phyloP scores from a whole-genome alignment of 2,329 filamentous ascomycete genomes.

The Claviceps cyperi region DNA sequence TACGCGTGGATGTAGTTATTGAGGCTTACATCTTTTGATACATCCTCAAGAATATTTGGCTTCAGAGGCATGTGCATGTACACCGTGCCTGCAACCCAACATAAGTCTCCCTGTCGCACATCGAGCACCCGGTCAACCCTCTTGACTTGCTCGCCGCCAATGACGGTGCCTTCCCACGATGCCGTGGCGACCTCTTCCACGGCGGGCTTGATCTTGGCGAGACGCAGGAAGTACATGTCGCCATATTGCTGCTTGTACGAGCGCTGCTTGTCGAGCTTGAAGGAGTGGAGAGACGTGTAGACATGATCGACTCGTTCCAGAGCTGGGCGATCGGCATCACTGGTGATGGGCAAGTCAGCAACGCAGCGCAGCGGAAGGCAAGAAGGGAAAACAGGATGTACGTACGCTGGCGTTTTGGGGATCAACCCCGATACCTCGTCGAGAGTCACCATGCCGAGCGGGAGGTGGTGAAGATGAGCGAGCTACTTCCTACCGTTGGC shows the following conservation, averaged over 20 bases:
- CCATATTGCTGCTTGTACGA: constrained; percentile 92
- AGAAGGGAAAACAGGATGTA: not conserved
- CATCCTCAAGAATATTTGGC: constrained; percentile 88
- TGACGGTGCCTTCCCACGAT: constrained; percentile 64
- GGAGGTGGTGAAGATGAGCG: not conserved
- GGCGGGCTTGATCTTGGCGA: constrained; percentile 73
- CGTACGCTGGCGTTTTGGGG: constrained; percentile 20
- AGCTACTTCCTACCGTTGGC: not conserved
- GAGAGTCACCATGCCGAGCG: constrained; percentile 19
- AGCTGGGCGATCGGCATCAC: constrained; percentile 21
- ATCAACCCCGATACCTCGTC: constrained; percentile 20
- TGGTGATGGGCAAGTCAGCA: constrained; percentile 5
- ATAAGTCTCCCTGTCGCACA: constrained; percentile 86
- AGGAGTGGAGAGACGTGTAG: constrained; percentile 67
- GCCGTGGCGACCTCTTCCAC: constrained; percentile 61
- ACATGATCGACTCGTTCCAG: constrained; percentile 38
- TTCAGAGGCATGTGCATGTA: constrained; percentile 97
- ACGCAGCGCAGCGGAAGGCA: not conserved
- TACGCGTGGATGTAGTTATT: not conserved
- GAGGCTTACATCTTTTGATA: constrained; percentile 66
- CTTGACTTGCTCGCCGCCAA: constrained; percentile 61
- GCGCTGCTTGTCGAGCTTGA: constrained; percentile 51
- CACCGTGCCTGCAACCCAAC: constrained; percentile 87
- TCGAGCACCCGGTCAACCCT: constrained; percentile 82
- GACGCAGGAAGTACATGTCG: constrained; percentile 91